Evolutionary conservation across 306 rosid genomes (phyloP), one percentile per base, ranked within the genome.

Genomic region (Lathyrus tuberosus): DNA sequence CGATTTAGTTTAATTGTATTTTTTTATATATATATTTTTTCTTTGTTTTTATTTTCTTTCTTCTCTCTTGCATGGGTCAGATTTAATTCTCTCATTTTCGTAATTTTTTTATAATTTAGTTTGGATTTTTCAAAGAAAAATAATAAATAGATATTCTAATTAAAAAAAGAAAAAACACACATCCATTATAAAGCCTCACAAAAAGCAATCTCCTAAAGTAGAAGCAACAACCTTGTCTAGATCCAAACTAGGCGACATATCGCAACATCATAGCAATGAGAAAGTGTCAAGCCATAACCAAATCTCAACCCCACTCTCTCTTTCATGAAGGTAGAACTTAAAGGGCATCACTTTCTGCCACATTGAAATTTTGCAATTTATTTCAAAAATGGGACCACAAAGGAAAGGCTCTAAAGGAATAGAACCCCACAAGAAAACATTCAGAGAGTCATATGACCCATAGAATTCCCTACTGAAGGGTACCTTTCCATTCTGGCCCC

Each of bases 161-260:
- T 1, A 43, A n/a, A 43, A 14, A 43, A 17, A 17, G 1, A 57
- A 28, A 26, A 13, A 28, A 28, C 12, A 30, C 40, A 57, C 5
- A 6, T 6, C 17, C 63, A 57, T 1, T 14, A 4, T 57, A 57
- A 57, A 57, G 63, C 6, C 15, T 13, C 63, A 14, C 12, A 54
- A n/a, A 57, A 57, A 30, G 63, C 5, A 62, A 71, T 66, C 65
- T 72, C 82, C 70, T 6, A 78, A 73, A 73, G 75, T 59, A 67
- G 82, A 67, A 72, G 71, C 67, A 78, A 76, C 75, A 78, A 67
- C 75, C 78, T 72, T 78, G 82, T 72, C 78, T 38, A 44, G 70
- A 67, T 72, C 66, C 67, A 64, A 72, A 60, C 47, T 20, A 60
- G 65, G 72, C 44, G 76, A 75, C 80, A 67, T 46, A 8, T 54